phyloP scores from a whole-genome alignment of 2,329 filamentous ascomycete genomes.

The Xylariaceae sp. region DNA sequence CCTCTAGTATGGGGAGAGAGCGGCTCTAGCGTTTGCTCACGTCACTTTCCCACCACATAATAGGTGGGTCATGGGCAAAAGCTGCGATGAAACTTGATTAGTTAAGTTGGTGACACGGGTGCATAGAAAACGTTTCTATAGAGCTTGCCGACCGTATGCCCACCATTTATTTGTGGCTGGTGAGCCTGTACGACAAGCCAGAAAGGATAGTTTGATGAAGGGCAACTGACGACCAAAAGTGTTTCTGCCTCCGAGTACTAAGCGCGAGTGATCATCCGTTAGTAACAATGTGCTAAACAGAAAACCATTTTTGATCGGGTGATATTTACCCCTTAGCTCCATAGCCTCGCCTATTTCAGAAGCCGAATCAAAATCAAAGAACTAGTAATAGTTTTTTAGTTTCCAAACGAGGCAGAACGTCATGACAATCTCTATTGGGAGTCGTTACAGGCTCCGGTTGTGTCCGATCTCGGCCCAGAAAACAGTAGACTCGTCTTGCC shows the following conservation, averaged over 20 bases:
- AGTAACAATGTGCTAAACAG: neutral
- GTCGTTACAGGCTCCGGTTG: neutral
- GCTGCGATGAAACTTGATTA: neutral
- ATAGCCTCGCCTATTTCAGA: neutral
- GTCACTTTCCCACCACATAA: neutral
- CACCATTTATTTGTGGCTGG: neutral
- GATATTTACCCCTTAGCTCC: neutral
- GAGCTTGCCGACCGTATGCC: neutral
- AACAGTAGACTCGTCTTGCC: neutral
- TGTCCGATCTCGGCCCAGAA: neutral
- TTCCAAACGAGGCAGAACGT: neutral
- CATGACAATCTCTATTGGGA: too few relatives aligned
- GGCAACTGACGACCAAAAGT: neutral
- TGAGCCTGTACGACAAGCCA: neutral
- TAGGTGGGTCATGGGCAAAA: neutral
- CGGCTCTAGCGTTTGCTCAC: neutral
- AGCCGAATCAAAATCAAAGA: neutral
- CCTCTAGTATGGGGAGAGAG: neutral
- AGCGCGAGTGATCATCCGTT: neutral
- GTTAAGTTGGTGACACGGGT: neutral
- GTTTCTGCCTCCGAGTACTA: neutral
- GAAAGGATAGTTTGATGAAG: neutral
- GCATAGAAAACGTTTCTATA: neutral
- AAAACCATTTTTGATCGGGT: neutral
- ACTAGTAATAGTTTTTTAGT: neutral